Conservation (phyloP, 306 rosid genomes). For the Citrullus mucosospermus region DNA sequence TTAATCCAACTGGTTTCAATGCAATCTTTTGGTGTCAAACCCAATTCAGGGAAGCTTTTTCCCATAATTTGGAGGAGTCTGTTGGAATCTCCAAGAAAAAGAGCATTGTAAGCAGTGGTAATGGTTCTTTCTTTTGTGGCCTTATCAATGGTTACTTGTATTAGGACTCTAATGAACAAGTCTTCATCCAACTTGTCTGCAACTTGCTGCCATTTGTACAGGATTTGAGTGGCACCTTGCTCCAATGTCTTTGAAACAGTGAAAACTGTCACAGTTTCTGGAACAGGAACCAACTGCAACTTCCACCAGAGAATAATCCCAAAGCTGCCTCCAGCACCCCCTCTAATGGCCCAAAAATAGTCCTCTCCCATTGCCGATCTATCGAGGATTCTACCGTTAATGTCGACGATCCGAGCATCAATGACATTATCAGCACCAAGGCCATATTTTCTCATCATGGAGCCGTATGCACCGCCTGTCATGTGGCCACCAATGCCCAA, state of each 20-base stretch:
- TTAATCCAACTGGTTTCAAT: constrained; percentile 60
- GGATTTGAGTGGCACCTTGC: constrained; percentile 46
- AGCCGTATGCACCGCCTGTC: constrained; percentile 78
- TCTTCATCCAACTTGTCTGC: constrained; percentile 47
- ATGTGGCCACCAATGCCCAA: constrained; percentile 77
- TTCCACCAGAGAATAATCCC: constrained; percentile 83
- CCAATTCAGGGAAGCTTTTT: constrained; percentile 54
- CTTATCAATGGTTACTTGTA: constrained; percentile 15
- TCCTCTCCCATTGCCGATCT: constrained; percentile 72
- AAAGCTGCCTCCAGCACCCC: constrained; percentile 81
- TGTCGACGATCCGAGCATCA: constrained; percentile 50
- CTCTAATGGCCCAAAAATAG: constrained; percentile 77
- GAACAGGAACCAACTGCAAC: constrained; percentile 60
- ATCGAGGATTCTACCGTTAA: constrained; percentile 37
- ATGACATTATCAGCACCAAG: constrained; percentile 69
- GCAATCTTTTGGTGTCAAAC: constrained; percentile 38
- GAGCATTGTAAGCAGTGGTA: constrained; percentile 46
- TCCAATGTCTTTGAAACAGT: constrained; percentile 37
- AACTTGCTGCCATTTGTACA: constrained; percentile 56
- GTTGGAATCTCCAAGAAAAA: constrained; percentile 42
- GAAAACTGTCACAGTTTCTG: constrained; percentile 54
- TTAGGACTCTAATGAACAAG: constrained; percentile 50
- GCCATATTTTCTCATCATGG: constrained; percentile 76
- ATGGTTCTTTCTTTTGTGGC: constrained; percentile 33
- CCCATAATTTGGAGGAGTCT: constrained; percentile 40